Conservation (phyloP, 106 monocot species). For the Allium fistulosum region DNA sequence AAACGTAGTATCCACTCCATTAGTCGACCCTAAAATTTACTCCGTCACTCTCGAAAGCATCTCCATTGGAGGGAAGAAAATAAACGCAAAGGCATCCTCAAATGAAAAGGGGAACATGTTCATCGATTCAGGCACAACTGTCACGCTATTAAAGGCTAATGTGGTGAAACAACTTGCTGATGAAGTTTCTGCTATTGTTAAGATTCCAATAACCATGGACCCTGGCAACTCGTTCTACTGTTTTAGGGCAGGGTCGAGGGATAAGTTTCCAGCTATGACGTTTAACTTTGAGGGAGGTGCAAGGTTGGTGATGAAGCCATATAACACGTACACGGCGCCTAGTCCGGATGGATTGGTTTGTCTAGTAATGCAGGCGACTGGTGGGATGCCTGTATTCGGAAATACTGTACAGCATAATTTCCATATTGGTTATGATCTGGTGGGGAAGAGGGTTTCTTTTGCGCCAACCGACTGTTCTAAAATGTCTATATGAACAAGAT, state of each 20-base stretch:
- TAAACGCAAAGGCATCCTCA: not conserved
- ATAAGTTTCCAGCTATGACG: conserved; percentile 5
- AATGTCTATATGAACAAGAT: not conserved
- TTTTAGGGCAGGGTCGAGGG: conserved; percentile 6
- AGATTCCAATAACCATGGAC: not conserved
- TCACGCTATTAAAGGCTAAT: not conserved
- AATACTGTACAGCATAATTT: conserved; percentile 20
- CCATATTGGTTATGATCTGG: conserved; percentile 12
- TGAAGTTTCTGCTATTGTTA: not conserved
- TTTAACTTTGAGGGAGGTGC: conserved; percentile 15
- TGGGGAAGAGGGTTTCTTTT: not conserved
- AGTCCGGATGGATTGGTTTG: conserved; percentile 17
- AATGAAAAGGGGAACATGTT: conserved; percentile 8
- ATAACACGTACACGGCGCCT: conserved; percentile 15
- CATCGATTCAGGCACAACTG: conserved; percentile 16
- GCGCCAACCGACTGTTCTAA: not conserved
- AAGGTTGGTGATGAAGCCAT: conserved; percentile 2
- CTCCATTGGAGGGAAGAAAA: not conserved
- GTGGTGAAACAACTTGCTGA: conserved; percentile 1
- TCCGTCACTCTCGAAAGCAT: conserved; percentile 9
- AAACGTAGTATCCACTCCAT: conserved; percentile 7
- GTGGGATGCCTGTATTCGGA: conserved; percentile 7
- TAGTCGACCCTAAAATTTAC: conserved; percentile 8
- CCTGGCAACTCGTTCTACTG: conserved; percentile 11
- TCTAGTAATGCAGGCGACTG: conserved; percentile 12